Base-by-base conservation (phyloP, 805 yeast genomes). In the Candida alai region DNA sequence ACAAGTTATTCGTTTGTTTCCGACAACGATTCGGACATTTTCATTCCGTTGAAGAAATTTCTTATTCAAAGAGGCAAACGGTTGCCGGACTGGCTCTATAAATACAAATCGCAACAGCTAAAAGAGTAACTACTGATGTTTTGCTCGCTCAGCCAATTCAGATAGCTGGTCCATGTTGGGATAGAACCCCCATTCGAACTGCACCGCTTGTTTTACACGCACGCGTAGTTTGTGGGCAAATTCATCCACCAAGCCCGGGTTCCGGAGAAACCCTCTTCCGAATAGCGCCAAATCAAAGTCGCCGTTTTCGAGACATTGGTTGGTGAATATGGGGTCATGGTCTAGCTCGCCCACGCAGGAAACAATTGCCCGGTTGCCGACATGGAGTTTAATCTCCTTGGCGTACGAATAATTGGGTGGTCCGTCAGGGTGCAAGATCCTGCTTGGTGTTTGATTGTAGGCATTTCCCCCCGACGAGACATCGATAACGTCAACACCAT, bases 1-100 rank as follows among this genome's bases (percentile, higher is more conserved):
- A 66, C 73, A 7, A 82, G 96, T 4, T 65, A 80, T 9, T 83
- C 96, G 0, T 84, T 85, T 43, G 55, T 88, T 42, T 20, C 21
- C 11, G 76, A 74, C 35, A 70, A 70, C 9, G 89, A 83, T 45
- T 56, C 60, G 10, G 72, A 62, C 1, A 60, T 78, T 1, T 67
- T 82, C 35, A 55, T 58, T 34, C 80, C 73, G 42, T 54, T 80
- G 48, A 65, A 66, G 51, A 61, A 62, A 42, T 70, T 76, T 58
- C 56, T 80, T 33, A 45, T 52, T n/a, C 50, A 45, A 23, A 63
- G 67, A 10, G 51, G 58, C 4, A 54, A 41, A 21, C 31, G 29
- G 13, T 31, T 41, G 28, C 52, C 52, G 10, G 41, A 41, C 25
- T 48, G 52, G 51, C 36, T 48, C 21, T 39, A 37, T 25, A 37